Conservation (phyloP, 2,329 filamentous ascomycete species). For the Ilyonectria robusta region DNA sequence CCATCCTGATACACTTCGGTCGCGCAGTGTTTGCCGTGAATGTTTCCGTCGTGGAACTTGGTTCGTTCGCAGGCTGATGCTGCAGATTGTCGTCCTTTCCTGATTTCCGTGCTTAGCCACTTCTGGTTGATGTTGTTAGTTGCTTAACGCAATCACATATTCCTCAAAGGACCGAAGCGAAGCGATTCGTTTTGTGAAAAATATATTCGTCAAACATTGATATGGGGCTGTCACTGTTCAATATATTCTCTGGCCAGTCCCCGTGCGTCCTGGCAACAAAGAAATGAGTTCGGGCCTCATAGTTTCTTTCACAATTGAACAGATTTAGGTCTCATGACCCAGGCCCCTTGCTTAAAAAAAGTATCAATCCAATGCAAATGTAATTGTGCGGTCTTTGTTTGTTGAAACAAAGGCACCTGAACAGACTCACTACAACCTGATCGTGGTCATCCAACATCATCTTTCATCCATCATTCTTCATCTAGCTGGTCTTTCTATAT, state of each 20-base stretch:
- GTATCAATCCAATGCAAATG: slow-evolving; percentile 31
- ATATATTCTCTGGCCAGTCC: not conserved
- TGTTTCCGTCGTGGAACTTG: not conserved
- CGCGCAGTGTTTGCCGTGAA: not conserved
- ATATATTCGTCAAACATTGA: not conserved
- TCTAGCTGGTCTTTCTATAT: slow-evolving; percentile 41
- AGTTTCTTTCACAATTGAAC: slow-evolving; percentile 8
- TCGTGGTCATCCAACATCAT: slow-evolving; percentile 34
- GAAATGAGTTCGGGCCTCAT: slow-evolving; percentile 30
- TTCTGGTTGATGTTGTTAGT: too few relatives aligned
- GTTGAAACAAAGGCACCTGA: slow-evolving; percentile 29
- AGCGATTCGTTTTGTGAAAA: not conserved
- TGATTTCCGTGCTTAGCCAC: too few relatives aligned
- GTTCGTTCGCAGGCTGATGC: too few relatives aligned
- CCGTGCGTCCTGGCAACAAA: slow-evolving; percentile 32
- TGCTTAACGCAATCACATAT: too few relatives aligned
- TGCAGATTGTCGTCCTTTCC: too few relatives aligned
- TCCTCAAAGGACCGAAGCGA: not conserved
- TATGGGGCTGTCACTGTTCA: not conserved
- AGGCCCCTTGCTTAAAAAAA: not conserved
- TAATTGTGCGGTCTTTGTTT: slow-evolving; percentile 24
- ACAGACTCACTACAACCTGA: slow-evolving; percentile 33
- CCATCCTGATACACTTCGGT: not conserved
- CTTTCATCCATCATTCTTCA: slow-evolving; percentile 31
- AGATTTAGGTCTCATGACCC: slow-evolving; percentile 2